Conservation (phyloP, 345 rosid species). For the Syzygium aqueum region DNA sequence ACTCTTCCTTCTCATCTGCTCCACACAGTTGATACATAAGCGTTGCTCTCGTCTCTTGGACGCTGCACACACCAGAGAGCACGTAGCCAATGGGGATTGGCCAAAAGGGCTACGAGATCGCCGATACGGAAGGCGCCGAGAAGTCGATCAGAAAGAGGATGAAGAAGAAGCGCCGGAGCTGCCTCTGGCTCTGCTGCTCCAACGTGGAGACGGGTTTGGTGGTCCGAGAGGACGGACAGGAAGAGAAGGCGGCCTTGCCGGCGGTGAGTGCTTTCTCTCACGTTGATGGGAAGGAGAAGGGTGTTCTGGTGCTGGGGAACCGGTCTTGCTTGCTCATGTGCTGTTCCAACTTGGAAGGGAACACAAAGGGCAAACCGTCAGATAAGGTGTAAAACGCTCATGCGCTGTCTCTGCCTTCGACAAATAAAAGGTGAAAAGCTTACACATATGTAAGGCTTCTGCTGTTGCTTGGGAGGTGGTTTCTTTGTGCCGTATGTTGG, state of each 20-base stretch:
- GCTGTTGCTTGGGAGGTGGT: neutral
- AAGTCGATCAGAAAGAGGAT: neutral
- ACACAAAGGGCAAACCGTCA: neutral
- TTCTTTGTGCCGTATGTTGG: neutral
- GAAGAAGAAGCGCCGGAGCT: neutral
- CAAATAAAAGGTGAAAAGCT: neutral
- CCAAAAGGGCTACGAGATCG: neutral
- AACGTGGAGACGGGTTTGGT: neutral
- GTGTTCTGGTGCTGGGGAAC: neutral
- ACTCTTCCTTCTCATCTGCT: neutral
- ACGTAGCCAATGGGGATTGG: neutral
- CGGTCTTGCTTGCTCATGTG: neutral
- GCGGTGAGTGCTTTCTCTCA: neutral
- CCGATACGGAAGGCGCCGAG: neutral
- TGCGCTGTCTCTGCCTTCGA: neutral
- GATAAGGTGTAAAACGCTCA: neutral
- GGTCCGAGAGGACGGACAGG: neutral
- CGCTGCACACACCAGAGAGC: neutral
- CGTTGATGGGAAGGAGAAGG: neutral
- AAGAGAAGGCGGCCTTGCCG: neutral
- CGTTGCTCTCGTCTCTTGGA: neutral
- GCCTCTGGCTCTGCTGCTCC: neutral
- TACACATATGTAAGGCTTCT: neutral
- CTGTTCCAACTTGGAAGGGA: neutral
- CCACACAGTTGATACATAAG: neutral